Evolutionary conservation across 495 filamentous ascomycete genomes (phyloP), one percentile per base, ranked within the genome.

Genomic region (Xylaria sp.): DNA sequence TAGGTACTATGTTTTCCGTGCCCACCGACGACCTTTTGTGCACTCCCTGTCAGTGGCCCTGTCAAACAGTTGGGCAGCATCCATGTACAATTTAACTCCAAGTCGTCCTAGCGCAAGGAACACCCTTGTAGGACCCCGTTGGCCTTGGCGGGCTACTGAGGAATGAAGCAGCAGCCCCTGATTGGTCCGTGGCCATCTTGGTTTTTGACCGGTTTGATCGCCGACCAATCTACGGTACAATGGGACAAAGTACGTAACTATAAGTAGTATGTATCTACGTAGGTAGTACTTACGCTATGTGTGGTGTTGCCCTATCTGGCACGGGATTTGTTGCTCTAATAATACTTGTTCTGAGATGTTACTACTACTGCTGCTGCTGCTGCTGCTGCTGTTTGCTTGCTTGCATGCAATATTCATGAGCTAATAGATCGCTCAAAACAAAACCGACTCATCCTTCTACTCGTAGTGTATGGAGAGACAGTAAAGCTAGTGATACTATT

Each of bases 191-290:
- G n/a, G 59, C 57, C 31, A n/a, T 43, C 21, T 43, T 62, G 37
- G 41, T 52, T 52, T 61, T 52, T 37, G 62, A 29, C 7, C 14
- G 64, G 64, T 67, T 67, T 67, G 64, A 67, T 67, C 64, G 64
- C 64, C 64, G 64, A 67, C 64, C 11, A 67, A 67, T 55, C 48
- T 67, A 67, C 64, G 35, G 14, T 24, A 62, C 59, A 29, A 59
- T 40, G 6, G 21, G 31, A 59, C 24, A 59, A n/a, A n/a, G n/a
- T n/a, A n/a, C n/a, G n/a, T n/a, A n/a, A n/a, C n/a, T n/a, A n/a
- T n/a, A n/a, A n/a, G n/a, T n/a, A n/a, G n/a, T n/a, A n/a, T n/a
- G n/a, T n/a, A n/a, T n/a, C n/a, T n/a, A n/a, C n/a, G n/a, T n/a
- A n/a, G n/a, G n/a, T n/a, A n/a, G 8, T 37, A 59, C 31, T 17